Evolutionary conservation across 2,329 filamentous ascomycete species (phyloP), one percentile per base, ranked within the genome.

Genomic region (Fusarium temperatum): DNA sequence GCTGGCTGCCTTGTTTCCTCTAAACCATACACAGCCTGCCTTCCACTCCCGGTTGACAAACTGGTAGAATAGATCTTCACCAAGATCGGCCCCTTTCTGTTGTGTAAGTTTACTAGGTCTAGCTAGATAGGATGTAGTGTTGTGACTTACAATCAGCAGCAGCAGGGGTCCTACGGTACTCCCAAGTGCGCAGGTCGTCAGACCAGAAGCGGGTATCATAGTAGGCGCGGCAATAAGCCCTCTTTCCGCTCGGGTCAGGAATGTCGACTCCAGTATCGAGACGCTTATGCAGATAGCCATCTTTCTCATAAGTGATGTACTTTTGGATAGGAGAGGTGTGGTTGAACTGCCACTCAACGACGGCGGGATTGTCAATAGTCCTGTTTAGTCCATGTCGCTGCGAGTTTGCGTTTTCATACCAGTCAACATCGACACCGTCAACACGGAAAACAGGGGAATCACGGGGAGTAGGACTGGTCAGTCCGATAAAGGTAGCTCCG

Each of bases 51-150:
- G 28, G 7, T 32, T 18, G 2, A 35, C 48, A 4, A 18, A 51
- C 15, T 51, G 8, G 11, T n/a, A 13, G 15, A 32, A 35, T 0
- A 51, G 30, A 24, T 51, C 11, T 18, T 51, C 22, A 3, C 22
- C 30, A 51, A 51, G 35, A 5, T 13, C 7, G 11, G 5, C 3
- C 30, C 48, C 48, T 51, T 9, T 13, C 3, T 6, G 3, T 9
- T 51, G 15, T 35, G 15, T 50, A 18, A 35, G 47, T 11, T 32
- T 8, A 2, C 22, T n/a, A 12, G 8, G 2, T 32, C 7, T n/a
- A 6, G 22, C 8, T 18, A 32, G 10, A 17, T 9, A 5, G 10
- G 3, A 8, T 0, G 8, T 28, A 6, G 1, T 9, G 10, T 13
- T 32, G 14, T 32, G 10, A 51, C 48, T 51, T 51, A 35, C 48